Base-by-base conservation (phyloP, 1,284 basidiomycete species). In the Puccinia hordei region DNA sequence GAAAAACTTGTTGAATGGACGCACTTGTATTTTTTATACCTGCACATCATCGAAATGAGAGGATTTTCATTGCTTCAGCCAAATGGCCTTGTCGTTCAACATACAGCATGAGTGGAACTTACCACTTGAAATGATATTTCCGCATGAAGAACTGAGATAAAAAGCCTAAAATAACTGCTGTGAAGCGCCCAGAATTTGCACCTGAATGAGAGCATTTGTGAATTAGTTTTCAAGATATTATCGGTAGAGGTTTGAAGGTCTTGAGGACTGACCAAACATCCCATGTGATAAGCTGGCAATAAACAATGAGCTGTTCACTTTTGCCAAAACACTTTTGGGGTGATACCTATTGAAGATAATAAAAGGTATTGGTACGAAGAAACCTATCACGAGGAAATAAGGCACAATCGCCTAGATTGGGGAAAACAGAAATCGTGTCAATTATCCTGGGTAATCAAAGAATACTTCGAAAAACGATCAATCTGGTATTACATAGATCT, bases 1-100 rank as follows among this genome's bases (percentile, higher is more conserved):
- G 13, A 19, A 6, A 15, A 63, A 61, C 38, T 33, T 49, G 10
- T 2, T 5, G 8, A 19, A 15, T 2, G 33, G 35, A 71, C 61
- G 24, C 46, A 78, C 49, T 78, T 78, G 76, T 76, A 76, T 53
- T 76, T 76, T 38, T 68, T 65, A 33, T 66, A 76, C 63, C 74
- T 76, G n/a, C 30, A 19, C 6, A 22, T 57, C 27, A 4, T 19
- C 22, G 61, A 73, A 44, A 19, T 2, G 17, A 13, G 51, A n/a
- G 22, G 9, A 30, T 4, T n/a, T 55, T 73, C 46, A 41, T 1
- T 33, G 12, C 9, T 49, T 49, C 44, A 49, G 44, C 30, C 30
- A 12, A 13, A 24, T 13, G 57, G 53, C 53, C n/a, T 63, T n/a
- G 30, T 19, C 35, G 19, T 8, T 63, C 4, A 63, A 63, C 13